A percentile compares a stretch with the other conserved stretches of the same genome.
Evolutionary conservation across 1,139 yeast species (phyloP).

Genomic region (Meyerozyma carpophila): DNA sequence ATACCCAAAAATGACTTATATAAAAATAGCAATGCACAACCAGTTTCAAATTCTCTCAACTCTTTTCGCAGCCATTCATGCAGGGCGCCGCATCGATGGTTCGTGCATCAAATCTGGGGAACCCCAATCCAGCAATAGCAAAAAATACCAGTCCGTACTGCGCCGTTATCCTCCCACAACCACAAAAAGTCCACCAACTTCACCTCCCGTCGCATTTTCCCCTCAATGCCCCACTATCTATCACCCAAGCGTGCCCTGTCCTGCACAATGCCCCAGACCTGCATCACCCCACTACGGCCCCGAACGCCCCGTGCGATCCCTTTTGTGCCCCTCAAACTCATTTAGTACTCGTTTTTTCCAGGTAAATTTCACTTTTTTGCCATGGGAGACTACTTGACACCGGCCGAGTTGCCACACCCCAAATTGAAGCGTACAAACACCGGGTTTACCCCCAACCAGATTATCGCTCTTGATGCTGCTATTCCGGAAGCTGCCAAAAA

Average conservation of each 20-base stretch:
- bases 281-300: slow-evolving; percentile 1
- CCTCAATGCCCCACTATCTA: not conserved
- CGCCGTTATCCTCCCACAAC: not conserved
- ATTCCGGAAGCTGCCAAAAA: slow-evolving; percentile 77
- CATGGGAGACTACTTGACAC: slow-evolving; percentile 41
- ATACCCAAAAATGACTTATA: not conserved
- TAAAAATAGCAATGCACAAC: too few relatives aligned
- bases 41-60: too few relatives aligned
- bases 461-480: slow-evolving; percentile 72
- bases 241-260: not conserved
- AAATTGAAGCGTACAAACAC: slow-evolving; percentile 68
- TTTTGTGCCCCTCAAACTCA: not conserved
- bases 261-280: not conserved
- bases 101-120: not conserved
- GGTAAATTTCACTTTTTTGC: slow-evolving; percentile 1
- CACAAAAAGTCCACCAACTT: too few relatives aligned
- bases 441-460: slow-evolving; percentile 88
- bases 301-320: slow-evolving; percentile 1
- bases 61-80: not conserved
- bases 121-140: too few relatives aligned
- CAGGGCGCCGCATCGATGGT: not conserved
- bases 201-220: too few relatives aligned
- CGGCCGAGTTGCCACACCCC: slow-evolving; percentile 38
- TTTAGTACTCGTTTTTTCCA: not conserved
- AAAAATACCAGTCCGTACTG: not conserved